Evolutionary conservation across 305 asterid genomes (phyloP), one percentile per base, ranked within the genome.

Genomic region (Fraxinus angustifolia): DNA sequence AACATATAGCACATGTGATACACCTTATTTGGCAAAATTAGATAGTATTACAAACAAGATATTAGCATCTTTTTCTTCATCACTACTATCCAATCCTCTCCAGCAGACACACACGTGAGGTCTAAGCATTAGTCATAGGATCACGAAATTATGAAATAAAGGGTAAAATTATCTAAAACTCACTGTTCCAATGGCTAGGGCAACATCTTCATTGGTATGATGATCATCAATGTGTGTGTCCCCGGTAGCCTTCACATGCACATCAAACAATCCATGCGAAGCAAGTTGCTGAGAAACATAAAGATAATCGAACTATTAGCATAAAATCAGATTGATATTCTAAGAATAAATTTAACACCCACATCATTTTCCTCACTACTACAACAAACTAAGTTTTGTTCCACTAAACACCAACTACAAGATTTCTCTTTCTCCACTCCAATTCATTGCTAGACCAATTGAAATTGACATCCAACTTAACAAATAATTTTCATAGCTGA

Each of bases 171-270:
- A 75, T 21, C 58, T 36, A n/a, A 45, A 77, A 77, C 91, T 86
- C 86, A 94, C 98, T 0, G 98, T 94, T 82, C 99, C 99, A 84
- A 96, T 90, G 77, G 99, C 96, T 78, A 96, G 85, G 79, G 93
- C 97, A 42, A 94, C 93, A 83, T 96, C 99, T 92, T 94, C 99
- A 83, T 94, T 96, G 10, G 98, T 96, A 84, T 96, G 98, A 88
- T 96, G 98, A 85, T 96, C 98, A 87, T 94, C 99, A 21, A 93
- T 96, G 87, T 94, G 97, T 86, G 86, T 91, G 87, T 94, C 99
- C 42, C 98, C 99, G 74, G 89, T 85, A 70, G 99, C 98, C 85
- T 92, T 96, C 84, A 90, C 98, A 82, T 84, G 89, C 80, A 96
- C 89, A 42, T 94, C 92, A 45, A 96, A 94, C 75, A 94, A 86